Evolutionary conservation across 441 rosid species (phyloP).

Genomic region (Gossypium lobatum): DNA sequence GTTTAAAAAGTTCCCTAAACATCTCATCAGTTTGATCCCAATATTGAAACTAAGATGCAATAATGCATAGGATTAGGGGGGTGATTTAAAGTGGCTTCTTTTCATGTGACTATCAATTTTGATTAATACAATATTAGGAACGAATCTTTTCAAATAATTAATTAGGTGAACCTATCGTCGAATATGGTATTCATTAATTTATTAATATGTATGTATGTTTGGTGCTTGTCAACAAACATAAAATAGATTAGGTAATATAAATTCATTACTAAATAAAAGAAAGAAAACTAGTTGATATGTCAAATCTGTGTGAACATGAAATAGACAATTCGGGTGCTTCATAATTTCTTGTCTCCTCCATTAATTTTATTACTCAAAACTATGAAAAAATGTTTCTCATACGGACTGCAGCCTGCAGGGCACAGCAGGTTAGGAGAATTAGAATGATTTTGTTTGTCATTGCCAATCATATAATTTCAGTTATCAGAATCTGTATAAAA

Average conservation of each 20-base stretch:
- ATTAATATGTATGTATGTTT: not conserved
- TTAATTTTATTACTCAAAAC: not conserved
- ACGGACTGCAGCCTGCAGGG: not conserved
- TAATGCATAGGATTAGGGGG: not conserved
- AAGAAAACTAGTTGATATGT: not conserved
- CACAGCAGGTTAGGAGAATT: not conserved
- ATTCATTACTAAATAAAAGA: not conserved
- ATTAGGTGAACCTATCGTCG: not conserved
- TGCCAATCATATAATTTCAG: conserved; percentile 3
- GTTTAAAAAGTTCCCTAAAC: not conserved
- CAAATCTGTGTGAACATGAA: not conserved
- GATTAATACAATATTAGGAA: not conserved
- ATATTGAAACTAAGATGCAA: not conserved
- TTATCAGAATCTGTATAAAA: not conserved
- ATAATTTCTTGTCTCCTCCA: conserved; percentile 3
- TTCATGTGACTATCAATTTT: not conserved
- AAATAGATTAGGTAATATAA: not conserved
- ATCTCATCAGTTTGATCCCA: not conserved
- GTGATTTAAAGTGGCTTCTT: not conserved
- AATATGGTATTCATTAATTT: not conserved
- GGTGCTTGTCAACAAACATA: not conserved
- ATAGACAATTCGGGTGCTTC: conserved; percentile 4
- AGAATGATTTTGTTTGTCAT: not conserved
- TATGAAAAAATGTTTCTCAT: not conserved
- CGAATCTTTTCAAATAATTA: not conserved